phyloP scores from a whole-genome alignment of 768 basidiomycete species.

The Terana coerulea region DNA sequence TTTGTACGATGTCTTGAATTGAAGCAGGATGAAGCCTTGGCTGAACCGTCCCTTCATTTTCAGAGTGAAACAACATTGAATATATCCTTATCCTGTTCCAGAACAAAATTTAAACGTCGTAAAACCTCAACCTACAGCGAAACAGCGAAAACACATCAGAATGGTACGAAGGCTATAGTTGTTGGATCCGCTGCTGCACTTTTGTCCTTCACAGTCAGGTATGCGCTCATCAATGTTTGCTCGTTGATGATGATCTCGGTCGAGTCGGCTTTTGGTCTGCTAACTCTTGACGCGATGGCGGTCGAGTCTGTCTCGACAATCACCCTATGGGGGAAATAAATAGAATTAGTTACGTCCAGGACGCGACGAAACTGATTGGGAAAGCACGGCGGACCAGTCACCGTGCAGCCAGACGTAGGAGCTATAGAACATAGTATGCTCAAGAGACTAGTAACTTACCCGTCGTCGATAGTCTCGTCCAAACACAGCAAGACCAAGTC shows the following conservation, averaged over 20 bases:
- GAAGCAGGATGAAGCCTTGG: too few relatives aligned
- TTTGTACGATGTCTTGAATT: too few relatives aligned
- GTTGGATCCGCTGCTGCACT: constrained; percentile 79
- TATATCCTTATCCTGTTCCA: too few relatives aligned
- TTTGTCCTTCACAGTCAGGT: constrained; percentile 85
- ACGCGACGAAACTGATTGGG: not conserved
- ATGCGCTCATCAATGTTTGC: constrained; percentile 91
- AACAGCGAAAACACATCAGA: too few relatives aligned
- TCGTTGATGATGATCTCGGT: constrained; percentile 99
- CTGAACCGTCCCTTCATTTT: too few relatives aligned
- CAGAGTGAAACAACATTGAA: too few relatives aligned
- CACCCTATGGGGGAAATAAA: constrained; percentile 71
- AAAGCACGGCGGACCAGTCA: not conserved
- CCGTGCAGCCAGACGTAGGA: not conserved
- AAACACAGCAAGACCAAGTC: constrained; percentile 89
- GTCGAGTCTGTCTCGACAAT: constrained; percentile 96
- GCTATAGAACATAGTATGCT: not conserved
- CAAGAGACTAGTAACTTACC: constrained; percentile 49
- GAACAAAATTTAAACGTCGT: too few relatives aligned
- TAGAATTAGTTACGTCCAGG: not conserved
- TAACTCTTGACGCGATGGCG: constrained; percentile 94
- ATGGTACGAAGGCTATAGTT: constrained; percentile 41
- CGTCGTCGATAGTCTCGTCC: constrained; percentile 97
- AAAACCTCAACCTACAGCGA: too few relatives aligned
- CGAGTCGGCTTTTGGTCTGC: constrained; percentile 87